A percentile compares a stretch with the other conserved stretches of the same genome.
Conservation (phyloP, 2,329 filamentous ascomycete genomes). For the Ophiocordyceps camponoti-leonardi region DNA sequence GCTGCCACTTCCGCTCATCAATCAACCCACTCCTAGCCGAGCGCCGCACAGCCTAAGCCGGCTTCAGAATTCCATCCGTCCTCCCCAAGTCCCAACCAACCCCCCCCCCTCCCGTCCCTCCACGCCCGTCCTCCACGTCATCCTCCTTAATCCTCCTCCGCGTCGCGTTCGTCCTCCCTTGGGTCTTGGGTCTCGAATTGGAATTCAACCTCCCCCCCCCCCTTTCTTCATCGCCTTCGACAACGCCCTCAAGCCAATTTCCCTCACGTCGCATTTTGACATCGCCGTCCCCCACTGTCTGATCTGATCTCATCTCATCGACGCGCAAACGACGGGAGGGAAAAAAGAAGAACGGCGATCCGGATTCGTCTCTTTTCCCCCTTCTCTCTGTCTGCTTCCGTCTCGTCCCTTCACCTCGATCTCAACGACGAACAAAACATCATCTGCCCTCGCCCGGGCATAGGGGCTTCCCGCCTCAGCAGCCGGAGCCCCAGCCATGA, state of each 20-base stretch:
- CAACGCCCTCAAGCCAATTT: no score
- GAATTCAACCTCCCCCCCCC: no score
- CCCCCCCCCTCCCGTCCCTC: no score
- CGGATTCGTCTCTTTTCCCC: not conserved
- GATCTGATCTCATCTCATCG: not conserved
- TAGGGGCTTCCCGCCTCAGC: not conserved
- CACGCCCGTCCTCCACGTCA: not conserved
- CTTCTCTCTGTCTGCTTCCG: not conserved
- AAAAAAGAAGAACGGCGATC: not conserved
- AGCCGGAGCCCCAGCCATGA: constrained; percentile 20
- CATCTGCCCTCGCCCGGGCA: not conserved
- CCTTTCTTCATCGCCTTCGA: no score
- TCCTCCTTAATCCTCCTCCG: no score
- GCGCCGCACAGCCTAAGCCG: not conserved
- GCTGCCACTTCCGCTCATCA: not conserved
- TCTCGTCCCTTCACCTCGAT: not conserved
- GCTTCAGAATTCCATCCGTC: not conserved
- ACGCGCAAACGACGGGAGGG: not conserved
- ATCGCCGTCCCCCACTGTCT: not conserved
- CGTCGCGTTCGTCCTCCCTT: no score
- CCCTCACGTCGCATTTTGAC: not conserved
- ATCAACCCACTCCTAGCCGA: not conserved
- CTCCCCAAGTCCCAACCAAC: no score
- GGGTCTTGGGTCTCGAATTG: no score
- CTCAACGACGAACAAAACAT: not conserved